These are phyloP conservation scores for Biscogniauxia sp. DNA, from an alignment of 2,329 filamentous ascomycete genomes.

Conservation along the genomic window DNA sequence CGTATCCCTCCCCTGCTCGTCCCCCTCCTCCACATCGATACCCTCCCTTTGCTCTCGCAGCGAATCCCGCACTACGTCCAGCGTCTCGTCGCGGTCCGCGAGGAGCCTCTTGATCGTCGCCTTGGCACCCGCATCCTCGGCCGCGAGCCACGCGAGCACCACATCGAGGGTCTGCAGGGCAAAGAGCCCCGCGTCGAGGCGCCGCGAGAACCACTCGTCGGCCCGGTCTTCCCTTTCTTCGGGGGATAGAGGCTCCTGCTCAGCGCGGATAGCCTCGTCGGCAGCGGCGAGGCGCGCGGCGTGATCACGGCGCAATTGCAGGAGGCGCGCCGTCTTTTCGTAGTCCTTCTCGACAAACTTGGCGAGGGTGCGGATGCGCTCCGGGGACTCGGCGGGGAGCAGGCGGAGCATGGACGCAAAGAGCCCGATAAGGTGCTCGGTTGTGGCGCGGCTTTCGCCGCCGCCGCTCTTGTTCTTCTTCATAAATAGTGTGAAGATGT, in stretches of 20 bases:
- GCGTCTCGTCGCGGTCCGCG: constrained; percentile 63
- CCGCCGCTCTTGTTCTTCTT: constrained; percentile 67
- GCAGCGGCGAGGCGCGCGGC: constrained; percentile 59
- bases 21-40: constrained; percentile 47
- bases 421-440: constrained; percentile 79
- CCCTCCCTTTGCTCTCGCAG: constrained; percentile 59
- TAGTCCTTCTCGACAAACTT: constrained; percentile 97
- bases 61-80: constrained; percentile 63
- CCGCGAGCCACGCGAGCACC: constrained; percentile 84
- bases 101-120: constrained; percentile 62
- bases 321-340: constrained; percentile 73
- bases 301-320: constrained; percentile 71
- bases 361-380: constrained; percentile 79
- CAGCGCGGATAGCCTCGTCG: constrained; percentile 58
- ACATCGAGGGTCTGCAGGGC: constrained; percentile 80
- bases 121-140: constrained; percentile 78
- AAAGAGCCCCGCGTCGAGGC: constrained; percentile 82
- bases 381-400: constrained; percentile 72
- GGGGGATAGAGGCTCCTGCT: constrained; percentile 52
- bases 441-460: constrained; percentile 42
- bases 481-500: constrained; percentile 83
- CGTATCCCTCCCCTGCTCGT: constrained; percentile 44
- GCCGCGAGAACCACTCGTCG: constrained; percentile 69
- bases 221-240: constrained; percentile 62
- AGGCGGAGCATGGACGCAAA: constrained; percentile 79